Base-by-base conservation (phyloP, 345 rosid genomes). In the Carallia brachiata region DNA sequence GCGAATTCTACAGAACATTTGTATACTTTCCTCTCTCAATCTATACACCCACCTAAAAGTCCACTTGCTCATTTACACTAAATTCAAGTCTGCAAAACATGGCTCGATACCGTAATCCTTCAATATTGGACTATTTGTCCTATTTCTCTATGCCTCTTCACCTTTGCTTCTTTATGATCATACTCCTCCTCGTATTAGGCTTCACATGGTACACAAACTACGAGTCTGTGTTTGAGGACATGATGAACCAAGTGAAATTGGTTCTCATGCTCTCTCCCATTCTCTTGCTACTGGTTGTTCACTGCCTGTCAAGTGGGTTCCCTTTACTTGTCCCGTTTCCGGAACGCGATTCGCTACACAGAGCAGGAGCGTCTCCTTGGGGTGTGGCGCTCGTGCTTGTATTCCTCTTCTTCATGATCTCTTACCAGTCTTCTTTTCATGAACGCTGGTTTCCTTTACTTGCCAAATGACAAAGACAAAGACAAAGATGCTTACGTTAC, bases 381-480 rank as follows among this genome's bases (percentile, higher is more conserved):
- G 94, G 88, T 0, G 86, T 85, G 9, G 94, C 81, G 0, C 73
- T 85, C 15, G 39, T 89, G 73, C 89, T 89, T 28, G 80, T 84
- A 9, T 63, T 87, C 27, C 83, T 89, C 44, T 34, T 89, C 17
- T 83, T 72, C 75, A 76, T 89, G 88, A 67, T 89, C 65, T 79
- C 91, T 18, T 69, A 82, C 32, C 94, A 85, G 73, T 82, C 91
- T 36, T 74, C 79, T 19, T 71, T 85, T 44, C 91, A 80, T 18
- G 84, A 85, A 56, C 83, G 82, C 1, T 86, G 89, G 90, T 86
- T 89, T 28, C 91, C 94, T 18, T 61, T 85, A 66, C 65, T 75
- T 55, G 40, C 73, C 48, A 52, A 48, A 47, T 61, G 57, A 50
- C 44, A 1, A 19, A 9, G 31, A 3, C 9, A 13, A n/a, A 6